phyloP scores from a whole-genome alignment of 2,329 filamentous ascomycete species.

The Arachnomyces sp. region DNA sequence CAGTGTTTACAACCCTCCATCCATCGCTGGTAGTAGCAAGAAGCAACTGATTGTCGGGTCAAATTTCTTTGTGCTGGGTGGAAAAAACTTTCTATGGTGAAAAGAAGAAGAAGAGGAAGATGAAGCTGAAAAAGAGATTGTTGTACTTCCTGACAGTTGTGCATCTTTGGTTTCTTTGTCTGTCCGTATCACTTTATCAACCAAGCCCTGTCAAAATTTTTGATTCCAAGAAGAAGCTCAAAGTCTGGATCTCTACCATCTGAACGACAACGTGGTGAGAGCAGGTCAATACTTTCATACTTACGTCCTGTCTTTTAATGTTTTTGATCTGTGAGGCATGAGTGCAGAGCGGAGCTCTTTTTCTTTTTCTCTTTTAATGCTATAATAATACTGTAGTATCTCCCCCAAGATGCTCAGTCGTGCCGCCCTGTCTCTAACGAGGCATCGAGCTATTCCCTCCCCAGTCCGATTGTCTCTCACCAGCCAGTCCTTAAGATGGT shows the following conservation, averaged over 20 bases:
- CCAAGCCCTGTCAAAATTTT: neutral
- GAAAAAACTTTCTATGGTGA: constrained; percentile 25
- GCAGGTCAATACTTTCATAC: neutral
- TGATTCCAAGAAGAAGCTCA: constrained; percentile 1
- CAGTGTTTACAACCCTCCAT: constrained; percentile 53
- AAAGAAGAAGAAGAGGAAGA: constrained; percentile 19
- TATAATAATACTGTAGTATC: constrained; percentile 4
- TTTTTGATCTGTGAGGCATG: constrained; percentile 12
- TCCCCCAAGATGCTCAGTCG: constrained; percentile 37
- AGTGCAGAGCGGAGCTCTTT: constrained; percentile 8
- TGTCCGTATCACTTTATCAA: neutral
- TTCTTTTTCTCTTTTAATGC: constrained; percentile 10
- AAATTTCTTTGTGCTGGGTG: constrained; percentile 50
- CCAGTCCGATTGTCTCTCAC: constrained; percentile 28
- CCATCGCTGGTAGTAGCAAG: constrained; percentile 29
- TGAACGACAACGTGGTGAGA: constrained; percentile 2
- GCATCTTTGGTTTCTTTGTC: neutral
- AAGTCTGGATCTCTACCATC: neutral
- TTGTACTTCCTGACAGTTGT: too few species aligned
- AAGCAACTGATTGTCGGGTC: constrained; percentile 43
- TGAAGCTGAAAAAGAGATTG: neutral
- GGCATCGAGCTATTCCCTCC: constrained; percentile 32
- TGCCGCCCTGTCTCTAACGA: constrained; percentile 37
- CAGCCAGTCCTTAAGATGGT: constrained; percentile 30
- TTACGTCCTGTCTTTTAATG: neutral